phyloP scores from a whole-genome alignment of 805 yeast genomes.

The Zygoascus biomembranicola region DNA sequence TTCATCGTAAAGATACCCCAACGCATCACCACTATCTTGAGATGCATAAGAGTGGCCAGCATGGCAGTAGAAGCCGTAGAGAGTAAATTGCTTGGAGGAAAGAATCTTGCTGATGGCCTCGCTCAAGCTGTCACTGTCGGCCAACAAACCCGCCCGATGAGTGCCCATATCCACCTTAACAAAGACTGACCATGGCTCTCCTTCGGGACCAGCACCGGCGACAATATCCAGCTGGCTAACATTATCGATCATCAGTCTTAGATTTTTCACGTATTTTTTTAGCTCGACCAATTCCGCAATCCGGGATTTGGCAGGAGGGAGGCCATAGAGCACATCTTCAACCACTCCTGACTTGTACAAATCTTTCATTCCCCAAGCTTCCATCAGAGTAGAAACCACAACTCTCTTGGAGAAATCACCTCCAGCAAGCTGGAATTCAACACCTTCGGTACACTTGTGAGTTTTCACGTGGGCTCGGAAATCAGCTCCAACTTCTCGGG shows the following conservation, averaged over 20 bases:
- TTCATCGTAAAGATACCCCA: conserved; percentile 44
- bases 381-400: conserved; percentile 62
- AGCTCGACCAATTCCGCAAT: conserved; percentile 40
- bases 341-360: conserved; percentile 34
- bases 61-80: conserved; percentile 70
- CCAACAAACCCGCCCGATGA: conserved; percentile 52
- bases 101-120: conserved; percentile 30
- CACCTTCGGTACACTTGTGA: conserved; percentile 59
- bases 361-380: conserved; percentile 47
- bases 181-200: conserved; percentile 52
- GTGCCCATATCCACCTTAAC: conserved; percentile 68
- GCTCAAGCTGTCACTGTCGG: conserved; percentile 31
- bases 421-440: conserved; percentile 42
- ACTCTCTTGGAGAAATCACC: conserved; percentile 36
- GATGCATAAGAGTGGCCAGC: conserved; percentile 69
- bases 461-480: conserved; percentile 74
- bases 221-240: conserved; percentile 46
- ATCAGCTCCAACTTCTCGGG: conserved; percentile 31
- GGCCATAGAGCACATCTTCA: conserved; percentile 47
- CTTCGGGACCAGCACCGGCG: conserved; percentile 28
- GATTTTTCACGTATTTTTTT: conserved; percentile 33
- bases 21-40: conserved; percentile 38
- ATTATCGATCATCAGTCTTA: conserved; percentile 54
- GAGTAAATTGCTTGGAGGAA: conserved; percentile 28
- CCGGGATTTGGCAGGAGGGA: conserved; percentile 48